Base-by-base conservation (phyloP, 139 green algal species). In the Chlorella sp. region DNA sequence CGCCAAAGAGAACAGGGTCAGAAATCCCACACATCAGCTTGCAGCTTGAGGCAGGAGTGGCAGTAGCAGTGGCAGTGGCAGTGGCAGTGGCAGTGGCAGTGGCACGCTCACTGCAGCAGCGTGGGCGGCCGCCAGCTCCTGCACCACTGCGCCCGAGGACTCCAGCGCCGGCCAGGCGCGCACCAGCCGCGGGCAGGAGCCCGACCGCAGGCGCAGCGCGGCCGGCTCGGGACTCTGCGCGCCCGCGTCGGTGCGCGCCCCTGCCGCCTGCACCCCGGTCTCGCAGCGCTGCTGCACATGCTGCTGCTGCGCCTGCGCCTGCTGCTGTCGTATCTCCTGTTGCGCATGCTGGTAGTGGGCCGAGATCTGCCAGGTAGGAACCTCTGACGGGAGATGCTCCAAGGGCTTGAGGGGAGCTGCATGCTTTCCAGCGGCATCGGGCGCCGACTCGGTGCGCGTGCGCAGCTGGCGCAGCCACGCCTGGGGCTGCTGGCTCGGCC, bases 211-310 rank as follows among this genome's bases (percentile, higher is more conserved):
- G 0, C 71, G 58, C 59, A 77, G 21, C 5, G 17, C n/a, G 5
- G 6, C 45, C 17, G 35, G 17, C 17, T 31, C 29, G 31, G 27
- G 1, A 51, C 7, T 41, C 41, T 41, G n/a, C 25, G 27, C 33
- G 35, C 14, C 36, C 19, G 33, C 33, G 60, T 17, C 60, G 7
- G 14, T 29, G 8, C 43, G 0, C 43, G 33, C 45, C 5, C 5
- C 21, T 0, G 33, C 2, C 33, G 46, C 2, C 27, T 62, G 23
- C 46, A 53, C 23, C 36, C 23, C 23, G 15, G 2, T 23, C 31
- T 5, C 38, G 41, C 55, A 73, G 15, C 58, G 36, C 45, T 76
- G 77, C 71, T 67, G 41, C 58, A 27, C 31, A 14, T n/a, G 3
- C 58, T 42, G 58, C 29, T 42, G 29, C n/a, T 8, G 14, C n/a